Evolutionary conservation across 345 rosid species (phyloP).

Genomic region (Eucalyptus marginata): DNA sequence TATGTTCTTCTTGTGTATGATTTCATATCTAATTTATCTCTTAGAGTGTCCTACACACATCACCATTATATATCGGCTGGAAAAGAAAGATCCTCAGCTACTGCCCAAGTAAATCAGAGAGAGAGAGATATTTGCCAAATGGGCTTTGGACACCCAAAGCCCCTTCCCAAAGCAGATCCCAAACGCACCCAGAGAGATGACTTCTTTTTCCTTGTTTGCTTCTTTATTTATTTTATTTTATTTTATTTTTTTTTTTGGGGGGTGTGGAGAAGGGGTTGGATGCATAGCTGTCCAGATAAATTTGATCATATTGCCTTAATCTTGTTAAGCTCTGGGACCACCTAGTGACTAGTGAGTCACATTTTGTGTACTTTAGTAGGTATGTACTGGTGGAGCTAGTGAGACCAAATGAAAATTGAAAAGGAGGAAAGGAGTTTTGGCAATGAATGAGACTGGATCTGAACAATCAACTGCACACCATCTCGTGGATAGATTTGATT

Average conservation of each 20-base stretch:
- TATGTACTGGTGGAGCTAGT: background rate
- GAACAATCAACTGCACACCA: background rate
- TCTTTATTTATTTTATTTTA: fast-evolving
- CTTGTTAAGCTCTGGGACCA: background rate
- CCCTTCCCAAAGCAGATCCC: too few species aligned
- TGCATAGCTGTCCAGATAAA: background rate
- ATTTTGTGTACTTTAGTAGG: background rate
- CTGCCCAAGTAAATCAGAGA: background rate
- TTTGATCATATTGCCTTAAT: background rate
- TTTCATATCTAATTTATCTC: background rate
- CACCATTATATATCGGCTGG: background rate
- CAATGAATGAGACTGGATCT: background rate
- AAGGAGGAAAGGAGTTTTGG: background rate
- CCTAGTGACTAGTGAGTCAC: background rate
- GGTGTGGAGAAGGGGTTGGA: background rate
- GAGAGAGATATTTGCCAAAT: background rate
- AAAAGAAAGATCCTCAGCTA: background rate
- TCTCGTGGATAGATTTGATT: background rate
- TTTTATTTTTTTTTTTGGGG: background rate
- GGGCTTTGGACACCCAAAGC: too few species aligned
- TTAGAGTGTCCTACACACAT: background rate
- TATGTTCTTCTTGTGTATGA: background rate
- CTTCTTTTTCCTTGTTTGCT: background rate
- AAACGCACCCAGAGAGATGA: background rate
- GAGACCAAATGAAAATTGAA: background rate